Evolutionary conservation across 208 protist species (phyloP), one percentile per base, ranked within the genome.

Genomic region (Phytomonas sp.): DNA sequence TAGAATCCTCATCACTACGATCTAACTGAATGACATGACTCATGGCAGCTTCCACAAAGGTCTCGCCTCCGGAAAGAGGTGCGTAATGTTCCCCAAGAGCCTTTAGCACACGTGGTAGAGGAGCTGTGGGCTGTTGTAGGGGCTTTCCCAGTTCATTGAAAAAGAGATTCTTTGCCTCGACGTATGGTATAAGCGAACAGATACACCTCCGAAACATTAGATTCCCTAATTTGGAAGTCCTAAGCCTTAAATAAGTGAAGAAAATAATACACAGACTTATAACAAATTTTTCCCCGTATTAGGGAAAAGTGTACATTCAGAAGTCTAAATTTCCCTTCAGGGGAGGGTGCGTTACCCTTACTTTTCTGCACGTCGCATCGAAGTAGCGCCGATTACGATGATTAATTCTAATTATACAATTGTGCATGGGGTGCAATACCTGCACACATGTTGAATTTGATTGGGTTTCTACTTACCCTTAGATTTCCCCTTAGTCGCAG

Each of bases 21-120:
- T 93, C 87, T 20, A 93, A 74, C 53, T 76, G 70, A 36, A 93
- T 71, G 2, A 93, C 68, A 26, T 79, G 76, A 2, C 77, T 72
- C 29, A 93, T 61, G 4, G 84, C 72, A 0, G 73, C 69, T 61
- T 68, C 74, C 40, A 71, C 31, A 37, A 83, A 81, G 15, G 36
- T 51, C 70, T 87, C 82, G 17, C 71, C 79, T 17, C 71, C 70
- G 23, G 72, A 53, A 46, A 20, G 1, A 46, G 40, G 40, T 4
- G 34, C 66, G 73, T 78, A 76, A 67, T 87, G 78, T 59, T 76
- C 74, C 3, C 30, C 36, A 7, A 87, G 73, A 0, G 73, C 75
- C 28, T 71, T 63, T 29, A 87, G 73, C 5, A 87, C 62, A 32
- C 36, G 30, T 4, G 71, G 70, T 13, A 87, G 75, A 7, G 77